These are phyloP conservation scores for Cladosporium sp. DNA, from an alignment of 2,329 filamentous ascomycete species.

Conservation along the genomic window DNA sequence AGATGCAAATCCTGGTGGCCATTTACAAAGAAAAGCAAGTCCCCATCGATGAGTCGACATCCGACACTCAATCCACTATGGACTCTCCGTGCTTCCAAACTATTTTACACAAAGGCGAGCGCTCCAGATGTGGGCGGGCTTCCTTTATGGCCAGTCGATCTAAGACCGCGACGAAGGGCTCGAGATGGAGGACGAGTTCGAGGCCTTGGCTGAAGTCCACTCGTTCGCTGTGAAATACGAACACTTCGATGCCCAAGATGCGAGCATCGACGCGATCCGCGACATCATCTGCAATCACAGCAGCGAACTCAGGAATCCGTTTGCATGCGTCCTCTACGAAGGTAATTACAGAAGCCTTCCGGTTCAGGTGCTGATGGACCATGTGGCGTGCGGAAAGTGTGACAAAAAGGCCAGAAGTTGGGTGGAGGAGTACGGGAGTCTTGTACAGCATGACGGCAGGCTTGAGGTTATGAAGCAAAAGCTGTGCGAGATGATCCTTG, in stretches of 20 bases:
- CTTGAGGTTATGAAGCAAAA: background rate
- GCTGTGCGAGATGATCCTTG: background rate
- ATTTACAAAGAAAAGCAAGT: too few relatives aligned
- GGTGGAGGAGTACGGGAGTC: background rate
- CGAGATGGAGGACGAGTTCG: too few relatives aligned
- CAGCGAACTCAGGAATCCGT: background rate
- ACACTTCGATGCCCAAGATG: background rate
- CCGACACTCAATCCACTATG: too few relatives aligned
- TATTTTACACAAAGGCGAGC: too few relatives aligned
- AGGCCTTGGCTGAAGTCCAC: background rate
- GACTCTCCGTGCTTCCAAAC: too few relatives aligned
- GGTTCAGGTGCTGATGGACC: background rate
- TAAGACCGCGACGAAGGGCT: background rate
- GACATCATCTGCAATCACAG: background rate
- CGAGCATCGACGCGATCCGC: background rate
- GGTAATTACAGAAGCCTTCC: background rate
- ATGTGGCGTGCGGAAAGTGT: background rate
- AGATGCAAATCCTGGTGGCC: too few relatives aligned
- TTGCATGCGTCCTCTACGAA: background rate
- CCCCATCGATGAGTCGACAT: too few relatives aligned
- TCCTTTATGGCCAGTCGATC: too few relatives aligned
- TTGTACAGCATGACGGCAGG: background rate
- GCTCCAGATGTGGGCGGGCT: too few relatives aligned
- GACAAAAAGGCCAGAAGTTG: background rate
- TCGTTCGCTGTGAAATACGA: background rate